phyloP scores from a whole-genome alignment of 257 asterid genomes.

The Gentiana straminea region DNA sequence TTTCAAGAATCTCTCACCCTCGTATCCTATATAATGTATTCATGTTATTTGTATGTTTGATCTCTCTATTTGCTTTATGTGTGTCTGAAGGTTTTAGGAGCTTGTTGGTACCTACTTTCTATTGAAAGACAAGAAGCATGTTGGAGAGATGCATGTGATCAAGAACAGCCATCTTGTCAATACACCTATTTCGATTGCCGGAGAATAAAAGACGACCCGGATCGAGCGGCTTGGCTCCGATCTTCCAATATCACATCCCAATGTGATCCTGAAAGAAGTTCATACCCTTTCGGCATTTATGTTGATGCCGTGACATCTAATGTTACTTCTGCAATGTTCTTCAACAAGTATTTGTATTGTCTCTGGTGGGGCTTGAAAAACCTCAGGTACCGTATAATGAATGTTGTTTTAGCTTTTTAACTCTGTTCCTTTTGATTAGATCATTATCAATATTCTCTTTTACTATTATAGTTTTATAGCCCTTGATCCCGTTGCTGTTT shows the following conservation, averaged over 20 bases:
- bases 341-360: conserved; percentile 84
- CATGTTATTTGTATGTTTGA: too few species aligned
- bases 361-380: conserved; percentile 96
- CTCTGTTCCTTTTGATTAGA: neutral
- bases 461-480: neutral
- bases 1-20: too few species aligned
- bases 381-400: conserved; percentile 39
- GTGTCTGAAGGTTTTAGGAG: conserved; percentile 59
- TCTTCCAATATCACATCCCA: conserved; percentile 49
- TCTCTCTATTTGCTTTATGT: neutral
- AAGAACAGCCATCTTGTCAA: conserved; percentile 42
- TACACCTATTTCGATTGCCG: conserved; percentile 54
- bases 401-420: conserved; percentile 1
- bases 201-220: conserved; percentile 32
- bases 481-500: neutral
- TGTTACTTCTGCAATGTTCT: conserved; percentile 62
- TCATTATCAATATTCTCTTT: neutral
- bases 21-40: too few species aligned
- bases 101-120: conserved; percentile 87
- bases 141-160: conserved; percentile 62
- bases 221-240: conserved; percentile 50
- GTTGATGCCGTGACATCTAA: conserved; percentile 56
- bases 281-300: conserved; percentile 79
- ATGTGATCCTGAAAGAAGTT: conserved; percentile 40
- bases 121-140: conserved; percentile 95